A percentile compares a stretch with the other conserved stretches of the same genome.
Conservation (phyloP, 73 alveolate species). For the Paramecium caudatum region DNA sequence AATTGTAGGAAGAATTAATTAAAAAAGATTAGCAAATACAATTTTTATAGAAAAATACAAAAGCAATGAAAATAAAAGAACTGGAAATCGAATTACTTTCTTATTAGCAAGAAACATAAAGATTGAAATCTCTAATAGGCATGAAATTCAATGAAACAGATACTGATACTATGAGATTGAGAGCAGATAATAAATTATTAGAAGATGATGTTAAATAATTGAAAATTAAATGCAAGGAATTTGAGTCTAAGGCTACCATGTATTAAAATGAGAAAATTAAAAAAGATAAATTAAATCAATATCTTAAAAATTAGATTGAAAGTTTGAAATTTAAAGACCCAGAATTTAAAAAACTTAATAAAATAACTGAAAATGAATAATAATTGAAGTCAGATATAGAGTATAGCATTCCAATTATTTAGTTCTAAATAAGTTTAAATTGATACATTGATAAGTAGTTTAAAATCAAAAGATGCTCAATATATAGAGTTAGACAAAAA, state of each 20-base stretch:
- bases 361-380: slow-evolving; percentile 58
- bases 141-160: slow-evolving; percentile 29
- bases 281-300: slow-evolving; percentile 50
- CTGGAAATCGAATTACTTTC: slow-evolving; percentile 56
- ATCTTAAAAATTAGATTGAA: slow-evolving; percentile 7
- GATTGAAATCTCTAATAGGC: slow-evolving; percentile 32
- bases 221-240: slow-evolving; percentile 62
- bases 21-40: slow-evolving; percentile 16
- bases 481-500: slow-evolving; percentile 40
- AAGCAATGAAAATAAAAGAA: slow-evolving; percentile 44
- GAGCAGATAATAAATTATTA: not conserved
- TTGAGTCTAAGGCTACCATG: slow-evolving; percentile 61
- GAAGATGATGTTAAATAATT: slow-evolving; percentile 5
- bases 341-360: slow-evolving; percentile 42
- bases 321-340: slow-evolving; percentile 45
- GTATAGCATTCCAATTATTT: slow-evolving; percentile 3
- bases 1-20: not conserved
- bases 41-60: slow-evolving; percentile 12
- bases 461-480: slow-evolving; percentile 26
- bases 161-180: not conserved
- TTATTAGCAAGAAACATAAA: slow-evolving; percentile 29
- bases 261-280: slow-evolving; percentile 49
- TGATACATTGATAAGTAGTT: slow-evolving; percentile 37
- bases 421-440: slow-evolving; percentile 40
- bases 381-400: slow-evolving; percentile 23